Evolutionary conservation across 352 stramenopile species (phyloP), one percentile per base, ranked within the genome.

Genomic region (Phytophthora brassicae): DNA sequence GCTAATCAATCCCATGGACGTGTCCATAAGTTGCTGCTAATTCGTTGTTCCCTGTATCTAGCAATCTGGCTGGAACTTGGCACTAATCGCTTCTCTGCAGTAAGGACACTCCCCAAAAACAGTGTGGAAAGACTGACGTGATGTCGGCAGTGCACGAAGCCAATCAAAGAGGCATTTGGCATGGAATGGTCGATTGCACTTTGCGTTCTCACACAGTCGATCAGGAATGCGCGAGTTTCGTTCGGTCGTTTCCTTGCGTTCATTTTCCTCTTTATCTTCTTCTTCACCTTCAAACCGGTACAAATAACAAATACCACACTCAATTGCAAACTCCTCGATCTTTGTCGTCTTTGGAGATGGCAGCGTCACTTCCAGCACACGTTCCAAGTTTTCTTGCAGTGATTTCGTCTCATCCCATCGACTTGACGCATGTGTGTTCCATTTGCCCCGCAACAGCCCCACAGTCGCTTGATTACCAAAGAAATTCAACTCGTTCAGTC

Each of bases 101-200:
- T 97, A 97, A 2, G 89, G 90, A 46, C 90, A 97, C 54, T 92
- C 76, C 16, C 89, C 90, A 60, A 97, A 97, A 38, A 96, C 84
- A 0, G 85, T 96, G 66, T 90, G 88, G 58, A 96, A 96, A 17
- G 89, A 96, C 55, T 94, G 83, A 2, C 90, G 83, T n/a, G 86
- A 90, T 7, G 83, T 94, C 1, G 90, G 86, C 17, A 97, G 56
- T 22, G 86, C 80, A 59, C 93, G 89, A 52, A 97, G 85, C 89
- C 90, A 97, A 53, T 94, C 86, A 52, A 92, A 88, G 23, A 97
- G 72, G 52, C 90, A 97, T 33, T 85, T 86, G 14, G 88, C 79
- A 59, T 97, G 90, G 57, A 95, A 97, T 23, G 86, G 80, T 0
- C 89, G 81, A 47, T 84, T 84, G 70, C 90, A 97, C 33, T 81